Evolutionary conservation across 2,329 filamentous ascomycete genomes (phyloP).

Genomic region (Colletotrichum magnum): DNA sequence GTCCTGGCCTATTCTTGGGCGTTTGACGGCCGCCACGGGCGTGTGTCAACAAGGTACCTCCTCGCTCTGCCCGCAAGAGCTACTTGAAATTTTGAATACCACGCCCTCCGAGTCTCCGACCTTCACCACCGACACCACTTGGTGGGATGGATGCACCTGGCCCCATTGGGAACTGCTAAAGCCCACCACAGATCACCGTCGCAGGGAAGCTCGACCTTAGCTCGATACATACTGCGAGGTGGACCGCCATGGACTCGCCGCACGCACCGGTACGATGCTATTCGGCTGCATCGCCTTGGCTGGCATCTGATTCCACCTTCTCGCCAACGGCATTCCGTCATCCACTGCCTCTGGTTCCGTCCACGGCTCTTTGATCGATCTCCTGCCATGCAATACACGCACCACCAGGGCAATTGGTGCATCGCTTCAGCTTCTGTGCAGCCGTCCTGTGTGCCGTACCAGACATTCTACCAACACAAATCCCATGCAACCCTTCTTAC

Average conservation of each 20-base stretch:
- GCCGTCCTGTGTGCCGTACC: constrained; percentile 1
- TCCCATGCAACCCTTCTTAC: constrained; percentile 2
- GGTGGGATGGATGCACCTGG: constrained; percentile 36
- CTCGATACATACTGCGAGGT: constrained; percentile 18
- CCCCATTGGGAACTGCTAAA: constrained; percentile 38
- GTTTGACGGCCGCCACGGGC: constrained; percentile 13
- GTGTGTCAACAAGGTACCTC: constrained; percentile 27
- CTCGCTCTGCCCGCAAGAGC: constrained; percentile 26
- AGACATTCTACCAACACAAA: constrained; percentile 4
- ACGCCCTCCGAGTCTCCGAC: constrained; percentile 19
- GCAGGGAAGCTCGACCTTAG: constrained; percentile 33
- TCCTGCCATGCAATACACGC: constrained; percentile 14
- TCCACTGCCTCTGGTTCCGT: constrained; percentile 27
- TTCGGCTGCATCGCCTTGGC: constrained; percentile 33
- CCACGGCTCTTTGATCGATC: constrained; percentile 10
- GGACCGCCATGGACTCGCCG: constrained; percentile 24
- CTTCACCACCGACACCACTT: constrained; percentile 28
- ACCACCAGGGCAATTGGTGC: constrained; percentile 4
- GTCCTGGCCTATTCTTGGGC: not conserved
- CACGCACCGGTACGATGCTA: constrained; percentile 26
- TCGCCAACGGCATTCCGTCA: constrained; percentile 36
- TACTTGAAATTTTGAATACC: constrained; percentile 2
- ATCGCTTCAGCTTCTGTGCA: constrained; percentile 4
- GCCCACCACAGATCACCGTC: constrained; percentile 33
- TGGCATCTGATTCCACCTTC: constrained; percentile 30